A percentile compares a stretch with the other conserved stretches of the same genome.
phyloP scores from a whole-genome alignment of 441 rosid genomes.

The Populus tomentosa region DNA sequence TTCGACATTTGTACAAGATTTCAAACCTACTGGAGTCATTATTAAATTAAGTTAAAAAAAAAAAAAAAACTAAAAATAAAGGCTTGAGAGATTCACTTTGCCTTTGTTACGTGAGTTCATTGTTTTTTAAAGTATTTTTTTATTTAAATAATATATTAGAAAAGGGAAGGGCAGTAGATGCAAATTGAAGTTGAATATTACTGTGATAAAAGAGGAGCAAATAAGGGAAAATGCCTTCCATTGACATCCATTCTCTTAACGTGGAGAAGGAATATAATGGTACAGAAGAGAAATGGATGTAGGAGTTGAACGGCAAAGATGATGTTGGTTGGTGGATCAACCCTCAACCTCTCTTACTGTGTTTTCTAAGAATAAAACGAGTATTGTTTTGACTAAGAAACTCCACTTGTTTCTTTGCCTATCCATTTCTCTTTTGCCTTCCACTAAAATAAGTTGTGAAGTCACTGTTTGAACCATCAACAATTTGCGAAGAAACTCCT shows the following conservation, averaged over 20 bases:
- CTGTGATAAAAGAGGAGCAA: not conserved
- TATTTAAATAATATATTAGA: too few relatives aligned
- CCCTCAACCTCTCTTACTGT: constrained; percentile 17
- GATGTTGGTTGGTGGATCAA: constrained; percentile 31
- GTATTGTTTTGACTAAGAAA: constrained; percentile 15
- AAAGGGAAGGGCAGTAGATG: not conserved
- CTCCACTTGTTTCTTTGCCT: constrained; percentile 16
- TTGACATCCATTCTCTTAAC: not conserved
- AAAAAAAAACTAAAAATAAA: too few relatives aligned
- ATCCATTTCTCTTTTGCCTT: not conserved
- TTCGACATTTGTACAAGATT: not conserved
- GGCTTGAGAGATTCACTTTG: too few relatives aligned
- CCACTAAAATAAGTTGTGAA: not conserved
- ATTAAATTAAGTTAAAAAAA: too few relatives aligned
- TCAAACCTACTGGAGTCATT: not conserved
- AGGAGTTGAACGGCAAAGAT: constrained; percentile 25
- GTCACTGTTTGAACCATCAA: not conserved
- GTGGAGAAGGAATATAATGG: not conserved
- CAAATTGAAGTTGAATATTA: not conserved
- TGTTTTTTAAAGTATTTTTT: too few relatives aligned
- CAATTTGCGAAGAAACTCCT: not conserved
- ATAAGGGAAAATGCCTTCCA: not conserved
- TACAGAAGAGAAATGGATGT: too few relatives aligned
- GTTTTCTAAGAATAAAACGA: constrained; percentile 15
- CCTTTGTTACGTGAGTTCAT: too few relatives aligned